Evolutionary conservation across 2,329 filamentous ascomycete genomes (phyloP), one percentile per base, ranked within the genome.

Genomic region (Esteya vermicola): DNA sequence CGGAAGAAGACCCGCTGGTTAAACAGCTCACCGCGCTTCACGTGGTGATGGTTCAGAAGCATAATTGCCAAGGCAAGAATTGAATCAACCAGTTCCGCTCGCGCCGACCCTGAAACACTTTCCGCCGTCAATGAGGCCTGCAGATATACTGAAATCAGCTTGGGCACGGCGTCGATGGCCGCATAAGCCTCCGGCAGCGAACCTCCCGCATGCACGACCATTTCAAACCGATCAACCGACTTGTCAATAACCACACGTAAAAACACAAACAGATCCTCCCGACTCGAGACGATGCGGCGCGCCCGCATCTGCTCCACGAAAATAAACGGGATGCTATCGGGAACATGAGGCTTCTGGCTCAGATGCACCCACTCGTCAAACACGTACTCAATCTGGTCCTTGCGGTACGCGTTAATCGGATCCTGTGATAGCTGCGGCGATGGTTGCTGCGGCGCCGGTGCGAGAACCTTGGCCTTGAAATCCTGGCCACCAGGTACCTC

Each of bases 281-380:
- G 75, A 49, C 68, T 76, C 39, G 74, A 73, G 53, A 96, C 73
- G 16, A 91, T 66, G 45, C 81, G 73, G 47, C 74, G 73, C 42
- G 78, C 70, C 51, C 89, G 81, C 53, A 96, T 65, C 57, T 96
- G 89, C 51, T 81, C 77, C 34, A 95, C 73, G 58, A 96, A 96
- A 2, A 83, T 74, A 6, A 72, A 64, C 40, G 78, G 68, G 1
- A 79, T 73, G 52, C 81, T 82, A 45, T 85, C 81, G 4, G 80
- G 78, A 4, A 80, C 75, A 48, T 79, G 76, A n/a, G 77, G 72
- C 50, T 85, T 84, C 57, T 81, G 81, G 61, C 72, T 81, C 8
- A 95, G 71, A 44, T 81, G 78, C 22, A 89, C 74, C 91, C 91
- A 98, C 61, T 98, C 91, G 33, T 89, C 86, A 52, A 98, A 95